Base-by-base conservation (phyloP, 805 yeast species). In the Hanseniaspora valbyensis region DNA sequence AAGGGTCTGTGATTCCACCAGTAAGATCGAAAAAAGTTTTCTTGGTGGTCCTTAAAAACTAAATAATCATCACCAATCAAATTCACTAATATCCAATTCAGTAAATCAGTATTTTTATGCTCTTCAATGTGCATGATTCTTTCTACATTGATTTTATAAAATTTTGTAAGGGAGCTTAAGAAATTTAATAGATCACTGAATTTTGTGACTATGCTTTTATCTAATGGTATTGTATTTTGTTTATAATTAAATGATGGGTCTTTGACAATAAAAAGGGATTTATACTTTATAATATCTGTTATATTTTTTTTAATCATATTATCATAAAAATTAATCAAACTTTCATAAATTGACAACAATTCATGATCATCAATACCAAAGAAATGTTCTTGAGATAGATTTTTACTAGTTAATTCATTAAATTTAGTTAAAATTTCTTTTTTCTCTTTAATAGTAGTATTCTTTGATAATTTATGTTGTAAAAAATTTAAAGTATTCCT, bases 1-100 rank as follows among this genome's bases (percentile, higher is more conserved):
- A 48, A 5, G 36, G 24, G 24, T 48, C 44, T 4, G 44, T 19
- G 28, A 22, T 16, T 7, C 38, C 42, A 18, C 30, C 21, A 10
- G 42, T 40, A 25, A 48, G 24, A 26, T 48, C 51, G n/a, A 26
- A 32, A 48, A 22, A 48, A 48, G 22, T 39, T 48, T 39, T 40
- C 41, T n/a, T 32, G 24, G 22, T 32, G 18, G 13, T 48, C 44
- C 8, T 37, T 30, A 39, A 30, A 40, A 9, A 48, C n/a, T 7
- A 28, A 13, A 5, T n/a, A 30, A 16, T 48, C 51, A 8, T 39
- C 44, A 3, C 51, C 51, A 14, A 48, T 48, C 6, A 48, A 29
- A 18, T 40, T 36, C 8, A 32, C 51, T 16, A 48, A 13, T n/a
- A 48, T 16, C 51, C 51, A 48, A 21, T 28, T 25, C 13, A 48